phyloP scores from a whole-genome alignment of 1,284 basidiomycete species.

The Prillingera fragicola region DNA sequence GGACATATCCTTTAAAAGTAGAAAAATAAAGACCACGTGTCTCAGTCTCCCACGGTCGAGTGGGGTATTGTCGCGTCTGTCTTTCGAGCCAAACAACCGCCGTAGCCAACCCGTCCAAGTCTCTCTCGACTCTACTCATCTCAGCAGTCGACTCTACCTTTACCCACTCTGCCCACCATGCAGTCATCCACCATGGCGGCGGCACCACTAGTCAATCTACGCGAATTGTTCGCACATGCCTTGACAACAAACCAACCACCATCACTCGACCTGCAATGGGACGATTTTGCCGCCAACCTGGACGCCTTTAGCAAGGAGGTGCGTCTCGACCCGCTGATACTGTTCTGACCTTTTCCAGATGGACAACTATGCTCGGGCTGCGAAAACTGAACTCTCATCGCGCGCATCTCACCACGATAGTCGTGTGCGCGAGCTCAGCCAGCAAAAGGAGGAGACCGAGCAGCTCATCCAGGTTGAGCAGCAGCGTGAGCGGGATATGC shows the following conservation, averaged over 20 bases:
- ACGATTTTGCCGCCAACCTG: conserved; percentile 32
- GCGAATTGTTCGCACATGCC: conserved; percentile 20
- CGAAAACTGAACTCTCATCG: conserved; percentile 36
- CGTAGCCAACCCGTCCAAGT: no score
- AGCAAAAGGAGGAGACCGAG: conserved; percentile 38
- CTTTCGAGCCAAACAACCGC: conserved; percentile 19
- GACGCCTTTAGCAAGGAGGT: conserved; percentile 38
- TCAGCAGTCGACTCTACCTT: neutral
- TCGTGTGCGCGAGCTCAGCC: conserved; percentile 29
- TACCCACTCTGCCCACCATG: neutral
- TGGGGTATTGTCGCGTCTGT: conserved; percentile 11
- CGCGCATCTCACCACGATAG: conserved; percentile 30
- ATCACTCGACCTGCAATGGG: conserved; percentile 36
- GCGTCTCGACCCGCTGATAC: conserved; percentile 7
- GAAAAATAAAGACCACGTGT: neutral
- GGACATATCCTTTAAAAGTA: neutral
- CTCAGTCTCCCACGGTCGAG: neutral
- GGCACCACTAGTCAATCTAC: conserved; percentile 16
- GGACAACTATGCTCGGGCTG: conserved; percentile 34
- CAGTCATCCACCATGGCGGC: conserved; percentile 12
- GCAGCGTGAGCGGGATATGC: conserved; percentile 41
- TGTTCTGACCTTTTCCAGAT: conserved; percentile 22
- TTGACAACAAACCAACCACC: conserved; percentile 15
- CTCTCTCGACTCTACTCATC: neutral
- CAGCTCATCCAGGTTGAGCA: conserved; percentile 38